phyloP scores from a whole-genome alignment of 73 alveolate genomes.

The Paramecium caudatum region DNA sequence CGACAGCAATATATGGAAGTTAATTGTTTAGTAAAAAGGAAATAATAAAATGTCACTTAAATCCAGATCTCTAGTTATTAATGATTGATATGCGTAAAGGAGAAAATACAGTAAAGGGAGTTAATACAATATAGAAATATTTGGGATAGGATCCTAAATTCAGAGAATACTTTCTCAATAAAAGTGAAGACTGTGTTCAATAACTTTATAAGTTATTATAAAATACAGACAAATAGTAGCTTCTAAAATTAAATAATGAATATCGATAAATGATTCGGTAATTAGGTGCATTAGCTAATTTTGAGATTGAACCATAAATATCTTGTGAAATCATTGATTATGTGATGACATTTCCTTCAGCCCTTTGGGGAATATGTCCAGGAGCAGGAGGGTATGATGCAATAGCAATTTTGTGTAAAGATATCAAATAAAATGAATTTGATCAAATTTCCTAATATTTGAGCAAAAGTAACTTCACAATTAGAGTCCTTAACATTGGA shows the following conservation, averaged over 20 bases:
- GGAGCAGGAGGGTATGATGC: slow-evolving; percentile 71
- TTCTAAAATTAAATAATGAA: slow-evolving; percentile 13
- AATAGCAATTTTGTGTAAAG: slow-evolving; percentile 35
- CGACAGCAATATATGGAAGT: slow-evolving; percentile 61
- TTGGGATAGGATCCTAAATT: not conserved
- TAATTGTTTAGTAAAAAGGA: slow-evolving; percentile 14
- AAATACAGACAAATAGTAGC: not conserved
- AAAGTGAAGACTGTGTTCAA: not conserved
- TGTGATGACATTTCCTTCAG: not conserved
- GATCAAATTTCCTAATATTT: too few species aligned
- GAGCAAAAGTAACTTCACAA: too few species aligned
- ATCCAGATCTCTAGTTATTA: not conserved
- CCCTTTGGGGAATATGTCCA: slow-evolving; percentile 50
- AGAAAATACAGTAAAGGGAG: not conserved
- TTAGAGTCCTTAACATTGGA: too few species aligned
- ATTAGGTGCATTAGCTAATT: not conserved
- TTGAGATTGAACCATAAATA: slow-evolving; percentile 24
- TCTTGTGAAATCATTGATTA: not conserved
- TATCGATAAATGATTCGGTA: not conserved
- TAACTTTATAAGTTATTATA: not conserved
- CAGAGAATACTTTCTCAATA: not conserved
- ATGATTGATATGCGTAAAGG: slow-evolving; percentile 21
- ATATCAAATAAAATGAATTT: not conserved
- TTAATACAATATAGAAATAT: not conserved
- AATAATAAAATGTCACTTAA: not conserved